Conservation (phyloP, 2,329 filamentous ascomycete genomes). For the Gnomoniopsis smithogilvyi region DNA sequence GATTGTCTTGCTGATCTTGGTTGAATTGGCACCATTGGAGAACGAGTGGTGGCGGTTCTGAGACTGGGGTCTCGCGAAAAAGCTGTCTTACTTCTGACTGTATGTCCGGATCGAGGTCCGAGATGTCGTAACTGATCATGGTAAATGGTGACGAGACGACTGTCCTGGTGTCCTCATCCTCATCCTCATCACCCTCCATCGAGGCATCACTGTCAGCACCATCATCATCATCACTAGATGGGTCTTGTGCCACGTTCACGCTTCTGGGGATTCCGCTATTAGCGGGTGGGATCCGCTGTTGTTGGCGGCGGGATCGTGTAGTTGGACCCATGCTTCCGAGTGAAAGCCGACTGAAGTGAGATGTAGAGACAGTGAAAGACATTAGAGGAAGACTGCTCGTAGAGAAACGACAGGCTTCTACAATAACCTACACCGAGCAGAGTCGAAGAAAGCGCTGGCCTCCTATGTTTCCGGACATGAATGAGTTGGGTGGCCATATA, state of each 20-base stretch:
- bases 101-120: slow-evolving; percentile 34
- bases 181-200: slow-evolving; percentile 26
- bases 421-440: not conserved
- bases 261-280: slow-evolving; percentile 18
- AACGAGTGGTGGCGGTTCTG: slow-evolving; percentile 45
- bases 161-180: slow-evolving; percentile 18
- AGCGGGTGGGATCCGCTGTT: slow-evolving; percentile 21
- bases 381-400: not conserved
- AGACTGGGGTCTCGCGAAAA: slow-evolving; percentile 29
- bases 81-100: slow-evolving; percentile 39
- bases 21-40: slow-evolving; percentile 48
- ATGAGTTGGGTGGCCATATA: not conserved
- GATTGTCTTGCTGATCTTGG: slow-evolving; percentile 27
- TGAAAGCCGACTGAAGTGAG: slow-evolving; percentile 39
- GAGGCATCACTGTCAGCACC: slow-evolving; percentile 3
- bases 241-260: slow-evolving; percentile 18
- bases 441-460: not conserved
- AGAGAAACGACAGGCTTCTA: not conserved
- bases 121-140: slow-evolving; percentile 36
- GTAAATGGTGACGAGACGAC: slow-evolving; percentile 31
- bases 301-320: slow-evolving; percentile 30
- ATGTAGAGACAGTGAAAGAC: slow-evolving; percentile 32
- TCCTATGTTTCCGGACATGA: not conserved
- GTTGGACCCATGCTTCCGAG: slow-evolving; percentile 36
- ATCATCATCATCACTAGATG: slow-evolving; percentile 23